Evolutionary conservation across 1,284 basidiomycete genomes (phyloP).

Genomic region (Phlebopus sp.): DNA sequence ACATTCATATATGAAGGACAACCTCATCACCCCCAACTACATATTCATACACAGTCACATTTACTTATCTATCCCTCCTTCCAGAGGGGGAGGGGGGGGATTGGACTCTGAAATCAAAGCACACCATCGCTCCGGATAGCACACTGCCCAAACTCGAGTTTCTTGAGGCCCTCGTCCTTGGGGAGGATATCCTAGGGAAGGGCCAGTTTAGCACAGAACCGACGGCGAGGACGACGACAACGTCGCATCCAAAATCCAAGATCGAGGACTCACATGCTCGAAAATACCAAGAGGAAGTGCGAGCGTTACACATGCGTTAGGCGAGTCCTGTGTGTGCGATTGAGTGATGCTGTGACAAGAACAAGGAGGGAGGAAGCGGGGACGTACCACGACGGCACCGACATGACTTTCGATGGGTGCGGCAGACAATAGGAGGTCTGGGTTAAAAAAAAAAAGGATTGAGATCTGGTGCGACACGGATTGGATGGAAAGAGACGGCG

Average conservation of each 20-base stretch:
- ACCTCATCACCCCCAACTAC: neutral
- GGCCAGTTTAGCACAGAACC: too few relatives aligned
- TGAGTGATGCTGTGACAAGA: neutral
- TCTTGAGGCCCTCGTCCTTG: slow-evolving; percentile 55
- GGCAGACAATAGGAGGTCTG: slow-evolving; percentile 70
- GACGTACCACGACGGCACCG: slow-evolving; percentile 64
- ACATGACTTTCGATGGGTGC: slow-evolving; percentile 77
- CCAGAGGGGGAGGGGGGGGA: neutral
- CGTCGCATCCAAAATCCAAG: too few relatives aligned
- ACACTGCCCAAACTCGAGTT: slow-evolving; percentile 59
- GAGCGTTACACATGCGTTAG: slow-evolving; percentile 75
- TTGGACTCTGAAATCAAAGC: slow-evolving; percentile 34
- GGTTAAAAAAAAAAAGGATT: slow-evolving; percentile 3
- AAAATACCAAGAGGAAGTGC: slow-evolving; percentile 72
- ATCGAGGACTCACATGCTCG: slow-evolving; percentile 55
- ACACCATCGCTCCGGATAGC: slow-evolving; percentile 66
- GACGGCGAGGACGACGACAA: too few relatives aligned
- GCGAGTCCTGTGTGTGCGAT: slow-evolving; percentile 51
- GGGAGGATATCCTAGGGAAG: slow-evolving; percentile 58
- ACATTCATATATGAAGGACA: too few relatives aligned
- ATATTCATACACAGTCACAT: neutral
- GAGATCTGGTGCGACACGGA: neutral
- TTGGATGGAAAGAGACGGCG: neutral
- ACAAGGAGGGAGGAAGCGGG: neutral
- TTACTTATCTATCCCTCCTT: neutral